Evolutionary conservation across 108 stramenopile genomes (phyloP), one percentile per base, ranked within the genome.

Genomic region (Chaetoceros tenuissimus): DNA sequence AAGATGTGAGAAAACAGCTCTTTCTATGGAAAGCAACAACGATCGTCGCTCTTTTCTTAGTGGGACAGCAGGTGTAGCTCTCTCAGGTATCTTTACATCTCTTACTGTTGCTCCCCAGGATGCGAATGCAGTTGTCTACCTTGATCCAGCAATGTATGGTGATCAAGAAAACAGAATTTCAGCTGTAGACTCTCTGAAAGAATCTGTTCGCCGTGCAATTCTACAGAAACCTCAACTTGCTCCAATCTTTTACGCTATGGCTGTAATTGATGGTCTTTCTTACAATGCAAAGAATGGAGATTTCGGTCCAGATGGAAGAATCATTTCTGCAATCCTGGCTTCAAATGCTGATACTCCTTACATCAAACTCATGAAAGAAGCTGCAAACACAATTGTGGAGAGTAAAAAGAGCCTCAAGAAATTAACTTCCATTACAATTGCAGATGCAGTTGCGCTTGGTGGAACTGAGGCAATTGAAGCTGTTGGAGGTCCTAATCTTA

Each of bases 141-240:
- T 92, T 51, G 90, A 92, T 72, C 90, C 90, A 18, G 90, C 86
- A 31, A 84, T 86, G 82, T 92, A 92, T 56, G 90, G 90, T 26
- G 90, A 92, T 60, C 90, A 92, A 76, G 90, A 92, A 67, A 59
- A 86, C 3, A 72, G 86, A 17, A 80, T 86, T 3, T 75, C 87
- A 34, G 86, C 90, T 34, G 86, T 92, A 57, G 82, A 87, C 57
- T 75, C 79, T 13, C 67, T 87, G 10, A 66, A 73, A 45, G 86
- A 87, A 63, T 57, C 71, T 16, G 86, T 87, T 2, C 80, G 90
- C 22, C 59, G 84, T 26, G 82, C 85, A 0, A 80, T 92, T 60
- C 68, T 88, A 18, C 77, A 86, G 53, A 81, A 88, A 31, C 90
- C 90, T 2, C 28, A 31, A 19, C 57, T 92, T 21, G 79, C 87